phyloP scores from a whole-genome alignment of 176 grass and related monocot species.

The Themeda triandra region DNA sequence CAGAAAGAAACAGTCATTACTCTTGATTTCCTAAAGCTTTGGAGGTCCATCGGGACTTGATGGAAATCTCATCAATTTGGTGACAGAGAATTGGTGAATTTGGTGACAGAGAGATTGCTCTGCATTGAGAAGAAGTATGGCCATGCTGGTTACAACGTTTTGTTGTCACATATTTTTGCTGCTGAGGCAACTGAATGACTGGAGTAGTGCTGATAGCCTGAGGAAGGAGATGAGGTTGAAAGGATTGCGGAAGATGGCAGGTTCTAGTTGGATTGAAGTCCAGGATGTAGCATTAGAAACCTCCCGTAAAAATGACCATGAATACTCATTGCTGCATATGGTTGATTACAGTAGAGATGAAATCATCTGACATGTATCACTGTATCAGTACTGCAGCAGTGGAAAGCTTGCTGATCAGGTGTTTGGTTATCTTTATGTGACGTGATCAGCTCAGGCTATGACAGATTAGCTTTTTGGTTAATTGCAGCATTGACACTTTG shows the following conservation, averaged over 20 bases:
- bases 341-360: no score
- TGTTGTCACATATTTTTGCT: conserved; percentile 67
- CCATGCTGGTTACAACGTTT: conserved; percentile 62
- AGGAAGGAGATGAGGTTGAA: conserved; percentile 84
- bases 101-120: conserved; percentile 58
- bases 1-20: no score
- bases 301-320: conserved; percentile 29
- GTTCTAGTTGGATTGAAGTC: conserved; percentile 73
- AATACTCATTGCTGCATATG: conserved; percentile 27
- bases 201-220: conserved; percentile 72
- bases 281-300: conserved; percentile 31
- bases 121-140: conserved; percentile 61
- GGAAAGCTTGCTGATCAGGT: neutral
- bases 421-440: neutral
- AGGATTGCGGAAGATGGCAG: conserved; percentile 46
- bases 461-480: neutral
- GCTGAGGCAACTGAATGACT: conserved; percentile 59
- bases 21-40: no score
- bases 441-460: conserved; percentile 1
- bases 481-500: neutral
- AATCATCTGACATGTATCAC: conserved; percentile 27
- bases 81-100: conserved; percentile 55
- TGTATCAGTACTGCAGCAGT: neutral
- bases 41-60: no score
- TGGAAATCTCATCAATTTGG: no score